phyloP scores from a whole-genome alignment of 495 filamentous ascomycete genomes.

The Daldinia vernicosa region DNA sequence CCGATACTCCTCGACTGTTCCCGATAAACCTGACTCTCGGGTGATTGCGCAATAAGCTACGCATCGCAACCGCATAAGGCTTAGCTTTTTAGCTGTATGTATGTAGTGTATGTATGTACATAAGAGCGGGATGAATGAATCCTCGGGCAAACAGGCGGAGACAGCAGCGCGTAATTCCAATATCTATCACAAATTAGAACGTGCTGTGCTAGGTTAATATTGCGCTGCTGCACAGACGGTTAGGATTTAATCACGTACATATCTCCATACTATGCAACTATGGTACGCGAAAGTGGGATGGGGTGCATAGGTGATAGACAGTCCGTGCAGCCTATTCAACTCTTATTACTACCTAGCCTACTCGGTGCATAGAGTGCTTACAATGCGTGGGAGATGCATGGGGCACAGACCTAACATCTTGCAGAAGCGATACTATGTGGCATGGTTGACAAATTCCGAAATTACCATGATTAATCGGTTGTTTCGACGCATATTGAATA shows the following conservation, averaged over 20 bases:
- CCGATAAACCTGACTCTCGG: background rate
- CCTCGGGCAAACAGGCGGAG: constrained; percentile 4
- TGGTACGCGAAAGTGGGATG: constrained; percentile 19
- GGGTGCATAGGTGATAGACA: constrained; percentile 10
- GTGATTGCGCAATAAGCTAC: constrained; percentile 4
- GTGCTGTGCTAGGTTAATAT: constrained; percentile 6
- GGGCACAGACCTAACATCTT: constrained; percentile 28
- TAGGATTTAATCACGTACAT: constrained; percentile 35
- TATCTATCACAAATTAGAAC: constrained; percentile 14
- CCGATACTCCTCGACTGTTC: background rate
- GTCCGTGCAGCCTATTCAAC: no score
- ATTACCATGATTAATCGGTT: constrained; percentile 37
- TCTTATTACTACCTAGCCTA: no score
- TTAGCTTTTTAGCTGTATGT: background rate
- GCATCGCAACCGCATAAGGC: constrained; percentile 3
- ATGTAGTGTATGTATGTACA: background rate
- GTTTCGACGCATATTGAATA: constrained; percentile 27
- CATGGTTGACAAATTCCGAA: constrained; percentile 36
- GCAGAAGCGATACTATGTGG: constrained; percentile 22
- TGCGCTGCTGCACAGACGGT: constrained; percentile 28
- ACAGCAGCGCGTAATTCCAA: constrained; percentile 20
- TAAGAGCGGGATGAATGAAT: constrained; percentile 1
- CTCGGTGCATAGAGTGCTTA: constrained; percentile 16
- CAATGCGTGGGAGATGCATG: background rate
- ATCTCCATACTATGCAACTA: background rate